Evolutionary conservation across 495 filamentous ascomycete species (phyloP).

Genomic region (Astrothelium subdiscretum): DNA sequence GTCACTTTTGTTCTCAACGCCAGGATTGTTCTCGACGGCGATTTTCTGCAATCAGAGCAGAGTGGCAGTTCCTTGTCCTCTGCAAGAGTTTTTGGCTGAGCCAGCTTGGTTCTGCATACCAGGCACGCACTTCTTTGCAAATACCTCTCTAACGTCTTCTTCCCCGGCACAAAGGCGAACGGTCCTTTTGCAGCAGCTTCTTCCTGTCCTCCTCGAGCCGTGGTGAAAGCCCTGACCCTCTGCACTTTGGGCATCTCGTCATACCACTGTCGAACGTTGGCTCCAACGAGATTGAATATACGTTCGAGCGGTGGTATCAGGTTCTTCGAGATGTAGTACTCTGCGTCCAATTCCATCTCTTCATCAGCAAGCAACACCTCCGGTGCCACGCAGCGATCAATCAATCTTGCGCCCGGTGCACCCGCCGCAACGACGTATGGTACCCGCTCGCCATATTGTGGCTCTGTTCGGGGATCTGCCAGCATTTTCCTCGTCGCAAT

Average conservation of each 20-base stretch:
- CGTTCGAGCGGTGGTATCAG: slow-evolving; percentile 88
- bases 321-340: slow-evolving; percentile 96
- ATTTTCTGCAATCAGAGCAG: slow-evolving; percentile 50
- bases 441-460: slow-evolving; percentile 89
- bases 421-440: slow-evolving; percentile 90
- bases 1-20: slow-evolving; percentile 49
- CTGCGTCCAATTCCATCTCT: slow-evolving; percentile 75
- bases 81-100: slow-evolving; percentile 6
- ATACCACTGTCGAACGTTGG: slow-evolving; percentile 84
- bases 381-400: slow-evolving; percentile 83
- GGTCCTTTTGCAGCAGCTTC: slow-evolving; percentile 13
- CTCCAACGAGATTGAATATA: slow-evolving; percentile 94
- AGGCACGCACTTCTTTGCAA: slow-evolving; percentile 69
- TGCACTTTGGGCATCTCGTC: slow-evolving; percentile 93
- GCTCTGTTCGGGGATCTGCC: slow-evolving; percentile 73
- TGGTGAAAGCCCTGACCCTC: slow-evolving; percentile 39
- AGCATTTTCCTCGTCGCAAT: slow-evolving; percentile 78
- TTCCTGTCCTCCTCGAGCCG: slow-evolving; percentile 17
- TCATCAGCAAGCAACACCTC: slow-evolving; percentile 68
- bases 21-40: slow-evolving; percentile 47
- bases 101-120: slow-evolving; percentile 58
- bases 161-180: slow-evolving; percentile 11
- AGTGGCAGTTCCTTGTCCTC: slow-evolving; percentile 35
- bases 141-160: slow-evolving; percentile 76
- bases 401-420: slow-evolving; percentile 69